Percentiles rank a stretch among this genome's conserved stretches.
These are phyloP conservation scores for Ramaria rubella DNA, from an alignment of 768 basidiomycete genomes.

Conservation along the genomic window DNA sequence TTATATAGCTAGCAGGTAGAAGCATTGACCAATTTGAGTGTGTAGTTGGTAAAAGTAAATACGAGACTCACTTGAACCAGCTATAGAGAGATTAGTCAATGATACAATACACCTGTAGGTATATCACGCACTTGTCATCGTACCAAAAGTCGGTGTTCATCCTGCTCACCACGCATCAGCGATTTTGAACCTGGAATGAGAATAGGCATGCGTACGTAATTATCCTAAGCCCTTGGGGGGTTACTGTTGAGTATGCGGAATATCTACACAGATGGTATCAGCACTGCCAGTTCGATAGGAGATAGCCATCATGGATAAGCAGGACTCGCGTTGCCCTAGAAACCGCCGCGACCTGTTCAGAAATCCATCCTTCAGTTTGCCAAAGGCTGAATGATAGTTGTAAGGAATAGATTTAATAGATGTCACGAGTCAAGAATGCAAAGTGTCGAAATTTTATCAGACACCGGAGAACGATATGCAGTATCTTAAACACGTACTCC, in stretches of 20 bases:
- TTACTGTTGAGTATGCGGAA: slow-evolving; percentile 19
- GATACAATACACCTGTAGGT: neutral
- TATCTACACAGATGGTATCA: slow-evolving; percentile 7
- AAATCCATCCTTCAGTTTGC: slow-evolving; percentile 11
- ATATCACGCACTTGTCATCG: slow-evolving; percentile 16
- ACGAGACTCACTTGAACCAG: slow-evolving; percentile 9
- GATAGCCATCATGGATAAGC: neutral
- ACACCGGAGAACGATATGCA: too few relatives aligned
- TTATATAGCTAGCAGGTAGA: neutral
- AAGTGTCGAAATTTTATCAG: too few relatives aligned
- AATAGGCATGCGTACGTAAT: slow-evolving; percentile 14
- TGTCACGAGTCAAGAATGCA: neutral
- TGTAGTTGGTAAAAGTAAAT: neutral
- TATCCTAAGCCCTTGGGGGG: slow-evolving; percentile 19
- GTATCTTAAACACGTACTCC: neutral
- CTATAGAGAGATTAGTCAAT: neutral
- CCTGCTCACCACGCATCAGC: neutral
- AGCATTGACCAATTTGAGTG: neutral
- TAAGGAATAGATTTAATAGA: neutral
- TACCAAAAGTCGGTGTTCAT: slow-evolving; percentile 27
- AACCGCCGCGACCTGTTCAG: neutral
- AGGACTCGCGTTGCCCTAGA: slow-evolving; percentile 2
- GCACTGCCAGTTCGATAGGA: neutral
- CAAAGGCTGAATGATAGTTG: neutral
- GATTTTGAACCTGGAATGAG: neutral